Conservation (phyloP, 148 eudicot genomes). For the Limonium bicolor region DNA sequence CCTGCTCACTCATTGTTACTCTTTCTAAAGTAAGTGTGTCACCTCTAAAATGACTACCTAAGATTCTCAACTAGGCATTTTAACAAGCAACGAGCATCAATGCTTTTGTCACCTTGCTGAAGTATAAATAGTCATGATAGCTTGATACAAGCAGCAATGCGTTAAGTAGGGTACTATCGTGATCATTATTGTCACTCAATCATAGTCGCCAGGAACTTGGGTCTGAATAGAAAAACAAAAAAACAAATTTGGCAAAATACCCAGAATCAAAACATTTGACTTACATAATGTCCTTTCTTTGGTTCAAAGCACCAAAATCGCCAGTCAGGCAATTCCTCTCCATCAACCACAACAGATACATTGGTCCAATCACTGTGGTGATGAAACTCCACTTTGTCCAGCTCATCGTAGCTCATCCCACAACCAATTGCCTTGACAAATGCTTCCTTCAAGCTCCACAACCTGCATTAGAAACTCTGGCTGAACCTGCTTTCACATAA, state of each 20-base stretch:
- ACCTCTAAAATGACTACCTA: too few relatives aligned
- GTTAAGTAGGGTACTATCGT: too few relatives aligned
- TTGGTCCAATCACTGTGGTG: constrained; percentile 41
- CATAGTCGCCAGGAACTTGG: not conserved
- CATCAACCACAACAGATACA: constrained; percentile 34
- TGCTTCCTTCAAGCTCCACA: constrained; percentile 90
- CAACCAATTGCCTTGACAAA: constrained; percentile 71
- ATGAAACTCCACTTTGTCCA: constrained; percentile 49
- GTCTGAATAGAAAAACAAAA: not conserved
- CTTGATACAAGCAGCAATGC: too few relatives aligned
- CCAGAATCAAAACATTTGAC: constrained; percentile 9
- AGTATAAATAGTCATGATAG: too few relatives aligned
- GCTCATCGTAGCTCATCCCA: constrained; percentile 36
- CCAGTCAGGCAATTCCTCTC: constrained; percentile 36
- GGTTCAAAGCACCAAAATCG: constrained; percentile 53
- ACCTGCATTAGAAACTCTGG: constrained; percentile 25
- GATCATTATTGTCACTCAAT: not conserved
- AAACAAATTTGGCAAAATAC: not conserved
- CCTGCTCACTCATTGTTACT: not conserved
- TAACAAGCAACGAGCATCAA: too few relatives aligned
- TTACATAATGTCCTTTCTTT: constrained; percentile 38
- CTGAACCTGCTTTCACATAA: not conserved
- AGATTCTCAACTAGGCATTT: too few relatives aligned
- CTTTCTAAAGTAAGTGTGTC: not conserved
- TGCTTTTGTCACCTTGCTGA: too few relatives aligned